phyloP scores from a whole-genome alignment of 2,329 filamentous ascomycete genomes.

The Trichoderma simmonsii region DNA sequence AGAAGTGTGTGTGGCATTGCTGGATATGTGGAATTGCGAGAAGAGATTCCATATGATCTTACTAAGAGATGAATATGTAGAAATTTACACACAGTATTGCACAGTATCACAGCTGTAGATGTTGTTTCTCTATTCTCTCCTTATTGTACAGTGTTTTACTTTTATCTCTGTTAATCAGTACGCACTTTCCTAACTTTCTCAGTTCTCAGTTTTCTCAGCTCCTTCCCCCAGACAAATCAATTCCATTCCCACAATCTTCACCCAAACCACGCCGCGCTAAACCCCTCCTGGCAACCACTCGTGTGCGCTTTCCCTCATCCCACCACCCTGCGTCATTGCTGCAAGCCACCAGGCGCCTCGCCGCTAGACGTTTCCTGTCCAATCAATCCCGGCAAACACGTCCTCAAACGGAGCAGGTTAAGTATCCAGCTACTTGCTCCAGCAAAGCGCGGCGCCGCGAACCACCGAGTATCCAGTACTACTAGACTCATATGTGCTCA shows the following conservation, averaged over 20 bases:
- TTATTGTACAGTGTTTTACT: neutral
- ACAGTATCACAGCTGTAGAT: neutral
- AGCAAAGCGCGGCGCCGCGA: neutral
- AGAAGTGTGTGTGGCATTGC: neutral
- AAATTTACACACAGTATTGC: neutral
- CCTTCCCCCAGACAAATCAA: neutral
- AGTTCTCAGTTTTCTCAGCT: neutral
- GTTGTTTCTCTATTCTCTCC: neutral
- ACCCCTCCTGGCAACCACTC: conserved; percentile 8
- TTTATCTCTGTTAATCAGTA: neutral
- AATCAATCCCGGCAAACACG: neutral
- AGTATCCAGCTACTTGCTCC: neutral
- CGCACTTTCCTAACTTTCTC: neutral
- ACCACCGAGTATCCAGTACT: neutral
- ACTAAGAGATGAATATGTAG: neutral
- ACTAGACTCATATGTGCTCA: neutral
- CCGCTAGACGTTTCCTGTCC: neutral
- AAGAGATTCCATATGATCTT: neutral
- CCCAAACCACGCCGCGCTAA: neutral
- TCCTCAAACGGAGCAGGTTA: neutral
- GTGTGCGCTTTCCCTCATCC: conserved; percentile 3
- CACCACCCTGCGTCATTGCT: conserved; percentile 4
- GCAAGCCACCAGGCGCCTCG: conserved; percentile 4
- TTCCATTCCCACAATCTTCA: neutral
- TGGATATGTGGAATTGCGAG: neutral